Evolutionary conservation across 192 early-diverging fungal genomes (phyloP).

Genomic region (Obelidium mucronatum): DNA sequence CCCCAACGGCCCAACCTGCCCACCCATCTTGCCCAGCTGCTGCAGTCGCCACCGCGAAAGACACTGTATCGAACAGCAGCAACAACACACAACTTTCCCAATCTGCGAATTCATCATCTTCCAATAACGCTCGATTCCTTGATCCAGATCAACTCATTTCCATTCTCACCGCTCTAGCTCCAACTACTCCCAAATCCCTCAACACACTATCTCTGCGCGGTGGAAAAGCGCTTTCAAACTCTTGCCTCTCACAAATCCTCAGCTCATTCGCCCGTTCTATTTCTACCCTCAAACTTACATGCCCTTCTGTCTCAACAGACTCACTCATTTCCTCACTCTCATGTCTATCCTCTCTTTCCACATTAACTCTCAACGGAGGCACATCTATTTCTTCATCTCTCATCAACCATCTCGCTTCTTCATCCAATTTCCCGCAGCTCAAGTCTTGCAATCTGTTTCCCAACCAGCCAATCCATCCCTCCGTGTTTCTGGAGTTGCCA

Average conservation of each 20-base stretch:
- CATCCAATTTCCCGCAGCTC: neutral
- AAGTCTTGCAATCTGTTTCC: neutral
- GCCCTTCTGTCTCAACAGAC: neutral
- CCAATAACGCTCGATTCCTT: neutral
- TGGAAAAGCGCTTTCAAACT: neutral
- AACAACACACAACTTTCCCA: neutral
- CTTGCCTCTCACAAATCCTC: neutral
- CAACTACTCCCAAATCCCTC: neutral
- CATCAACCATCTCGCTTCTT: neutral
- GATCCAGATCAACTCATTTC: neutral
- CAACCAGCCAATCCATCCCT: neutral
- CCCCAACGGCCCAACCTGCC: conserved; percentile 89
- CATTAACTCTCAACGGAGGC: neutral
- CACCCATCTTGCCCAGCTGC: conserved; percentile 63
- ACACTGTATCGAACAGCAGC: too few species aligned
- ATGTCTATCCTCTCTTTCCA: neutral
- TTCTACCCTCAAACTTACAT: neutral
- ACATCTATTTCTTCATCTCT: too few species aligned
- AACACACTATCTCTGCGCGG: neutral
- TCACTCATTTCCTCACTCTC: too few species aligned
- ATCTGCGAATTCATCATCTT: neutral
- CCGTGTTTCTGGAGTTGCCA: neutral
- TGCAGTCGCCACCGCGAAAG: conserved; percentile 15
- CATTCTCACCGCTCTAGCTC: neutral
- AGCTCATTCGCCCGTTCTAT: neutral